Conservation (phyloP, 306 rosid genomes). For the Nissolia schottii region DNA sequence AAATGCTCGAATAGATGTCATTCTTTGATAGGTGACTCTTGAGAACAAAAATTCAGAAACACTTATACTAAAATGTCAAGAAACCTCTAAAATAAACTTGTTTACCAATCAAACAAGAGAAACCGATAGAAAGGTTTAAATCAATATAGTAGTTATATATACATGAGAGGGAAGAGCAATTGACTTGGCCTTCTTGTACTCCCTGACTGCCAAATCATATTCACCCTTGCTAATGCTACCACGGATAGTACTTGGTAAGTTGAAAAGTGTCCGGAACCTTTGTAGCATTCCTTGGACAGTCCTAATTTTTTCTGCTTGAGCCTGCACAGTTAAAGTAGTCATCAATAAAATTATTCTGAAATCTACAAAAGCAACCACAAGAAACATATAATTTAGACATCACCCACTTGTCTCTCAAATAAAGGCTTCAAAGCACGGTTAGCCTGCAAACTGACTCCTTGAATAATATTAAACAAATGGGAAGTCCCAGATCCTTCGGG, state of each 20-base stretch:
- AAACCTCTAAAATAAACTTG: conserved; percentile 16
- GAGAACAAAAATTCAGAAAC: not conserved
- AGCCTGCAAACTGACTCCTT: conserved; percentile 84
- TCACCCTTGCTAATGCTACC: conserved; percentile 97
- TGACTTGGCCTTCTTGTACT: conserved; percentile 98
- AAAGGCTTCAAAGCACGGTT: conserved; percentile 91
- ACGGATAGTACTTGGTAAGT: conserved; percentile 94
- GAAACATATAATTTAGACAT: conserved; percentile 23
- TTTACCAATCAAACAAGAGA: conserved; percentile 15
- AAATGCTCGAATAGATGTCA: conserved; percentile 13
- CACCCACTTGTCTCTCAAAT: conserved; percentile 92
- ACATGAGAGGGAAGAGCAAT: conserved; percentile 96
- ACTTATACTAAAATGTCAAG: conserved; percentile 11
- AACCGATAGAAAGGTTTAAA: conserved; percentile 13
- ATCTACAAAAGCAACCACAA: conserved; percentile 28
- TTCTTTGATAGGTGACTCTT: not conserved
- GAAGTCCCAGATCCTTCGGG: conserved; percentile 98
- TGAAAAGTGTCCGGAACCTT: conserved; percentile 92
- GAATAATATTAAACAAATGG: conserved; percentile 76
- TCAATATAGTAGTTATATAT: conserved; percentile 27
- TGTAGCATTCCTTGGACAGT: conserved; percentile 99
- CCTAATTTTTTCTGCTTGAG: conserved; percentile 98
- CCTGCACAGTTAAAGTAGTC: conserved; percentile 46
- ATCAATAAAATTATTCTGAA: conserved; percentile 14
- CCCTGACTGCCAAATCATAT: conserved; percentile 95